Conservation (phyloP, 2,329 filamentous ascomycete genomes). For the Ceratocystis papillata region DNA sequence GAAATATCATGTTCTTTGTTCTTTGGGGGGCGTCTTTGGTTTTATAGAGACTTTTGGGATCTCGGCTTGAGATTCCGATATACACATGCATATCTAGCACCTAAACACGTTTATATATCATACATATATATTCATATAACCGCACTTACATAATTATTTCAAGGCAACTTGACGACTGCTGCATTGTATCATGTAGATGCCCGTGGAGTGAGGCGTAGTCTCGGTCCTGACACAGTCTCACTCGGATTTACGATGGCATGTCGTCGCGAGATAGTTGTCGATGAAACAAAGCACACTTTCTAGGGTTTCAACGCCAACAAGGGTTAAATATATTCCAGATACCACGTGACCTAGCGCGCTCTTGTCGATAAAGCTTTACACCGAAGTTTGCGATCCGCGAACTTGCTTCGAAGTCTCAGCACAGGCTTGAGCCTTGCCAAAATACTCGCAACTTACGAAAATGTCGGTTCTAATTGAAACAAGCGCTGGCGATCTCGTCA, state of each 20-base stretch:
- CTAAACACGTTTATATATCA: background rate
- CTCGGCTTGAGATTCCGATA: background rate
- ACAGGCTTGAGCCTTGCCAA: background rate
- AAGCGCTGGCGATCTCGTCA: constrained; percentile 83
- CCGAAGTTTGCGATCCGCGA: background rate
- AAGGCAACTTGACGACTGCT: no score
- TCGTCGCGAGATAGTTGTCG: no score
- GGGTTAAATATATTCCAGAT: background rate
- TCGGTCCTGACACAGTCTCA: no score
- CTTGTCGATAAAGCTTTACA: background rate
- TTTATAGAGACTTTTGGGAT: background rate
- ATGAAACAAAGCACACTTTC: no score
- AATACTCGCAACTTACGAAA: background rate
- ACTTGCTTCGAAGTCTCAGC: background rate
- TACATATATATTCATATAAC: background rate
- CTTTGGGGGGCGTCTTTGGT: background rate
- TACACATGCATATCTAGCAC: background rate
- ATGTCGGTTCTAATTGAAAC: constrained; percentile 97
- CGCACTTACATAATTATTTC: background rate
- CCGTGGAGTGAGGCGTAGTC: no score
- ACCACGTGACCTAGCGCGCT: background rate
- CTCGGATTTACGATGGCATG: no score
- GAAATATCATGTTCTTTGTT: background rate
- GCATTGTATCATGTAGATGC: no score
- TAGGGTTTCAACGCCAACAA: no score